Percentiles rank a stretch among this genome's conserved stretches.
Conservation (phyloP, 805 yeast genomes). For the Lachancea lanzarotensis region DNA sequence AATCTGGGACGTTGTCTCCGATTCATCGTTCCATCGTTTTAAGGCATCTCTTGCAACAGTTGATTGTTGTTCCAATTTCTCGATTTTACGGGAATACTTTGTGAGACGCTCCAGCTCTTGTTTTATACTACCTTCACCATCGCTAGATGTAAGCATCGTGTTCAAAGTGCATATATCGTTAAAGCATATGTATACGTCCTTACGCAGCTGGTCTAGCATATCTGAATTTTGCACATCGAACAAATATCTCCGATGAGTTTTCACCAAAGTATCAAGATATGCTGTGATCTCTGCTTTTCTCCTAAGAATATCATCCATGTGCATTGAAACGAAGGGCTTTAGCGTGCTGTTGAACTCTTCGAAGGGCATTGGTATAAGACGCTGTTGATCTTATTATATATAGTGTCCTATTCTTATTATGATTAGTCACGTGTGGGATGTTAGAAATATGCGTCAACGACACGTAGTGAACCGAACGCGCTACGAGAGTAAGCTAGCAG, state of each 20-base stretch:
- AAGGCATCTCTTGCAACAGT: not conserved
- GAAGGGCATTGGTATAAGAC: too few species aligned
- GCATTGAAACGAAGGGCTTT: not conserved
- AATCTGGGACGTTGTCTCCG: not conserved
- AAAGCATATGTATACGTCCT: conserved; percentile 25
- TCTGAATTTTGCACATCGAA: conserved; percentile 12
- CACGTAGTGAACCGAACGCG: too few species aligned
- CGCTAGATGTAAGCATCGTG: conserved; percentile 20
- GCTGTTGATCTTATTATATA: too few species aligned
- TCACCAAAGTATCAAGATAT: conserved; percentile 17
- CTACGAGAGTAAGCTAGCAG: too few species aligned
- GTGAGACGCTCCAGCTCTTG: conserved; percentile 15
- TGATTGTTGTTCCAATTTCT: conserved; percentile 1
- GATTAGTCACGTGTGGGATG: too few species aligned
- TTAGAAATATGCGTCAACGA: too few species aligned
- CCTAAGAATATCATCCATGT: conserved; percentile 18
- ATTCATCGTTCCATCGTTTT: not conserved
- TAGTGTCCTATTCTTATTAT: too few species aligned
- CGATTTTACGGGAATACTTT: conserved; percentile 12
- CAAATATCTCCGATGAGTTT: conserved; percentile 19
- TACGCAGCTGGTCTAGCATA: conserved; percentile 19
- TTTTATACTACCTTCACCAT: conserved; percentile 21
- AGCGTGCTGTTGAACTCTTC: too few species aligned
- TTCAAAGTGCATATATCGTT: conserved; percentile 25
- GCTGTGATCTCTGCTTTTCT: conserved; percentile 21